phyloP scores from a whole-genome alignment of 2,329 filamentous ascomycete genomes.

The Cladosporium velox region DNA sequence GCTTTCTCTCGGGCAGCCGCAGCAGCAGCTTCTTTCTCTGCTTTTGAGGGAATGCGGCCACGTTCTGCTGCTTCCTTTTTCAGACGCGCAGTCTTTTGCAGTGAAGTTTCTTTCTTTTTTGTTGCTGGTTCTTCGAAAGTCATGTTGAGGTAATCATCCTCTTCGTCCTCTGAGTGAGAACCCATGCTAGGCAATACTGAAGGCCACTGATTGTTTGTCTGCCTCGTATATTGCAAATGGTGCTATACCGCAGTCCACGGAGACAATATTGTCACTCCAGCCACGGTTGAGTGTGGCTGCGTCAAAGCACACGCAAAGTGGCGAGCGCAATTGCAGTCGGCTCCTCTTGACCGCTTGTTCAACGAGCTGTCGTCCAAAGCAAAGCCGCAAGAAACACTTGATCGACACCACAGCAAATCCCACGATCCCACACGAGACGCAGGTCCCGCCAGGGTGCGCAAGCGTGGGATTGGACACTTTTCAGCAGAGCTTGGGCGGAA shows the following conservation, averaged over 20 bases:
- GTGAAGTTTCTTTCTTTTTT: slow-evolving; percentile 60
- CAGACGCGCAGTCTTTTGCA: slow-evolving; percentile 59
- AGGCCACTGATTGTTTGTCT: not conserved
- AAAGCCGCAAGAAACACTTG: not conserved
- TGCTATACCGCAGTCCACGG: not conserved
- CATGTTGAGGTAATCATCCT: slow-evolving; percentile 99
- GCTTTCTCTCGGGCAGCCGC: slow-evolving; percentile 72
- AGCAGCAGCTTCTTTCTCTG: slow-evolving; percentile 75
- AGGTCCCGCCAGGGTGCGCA: not conserved
- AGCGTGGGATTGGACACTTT: not conserved
- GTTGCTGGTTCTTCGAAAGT: slow-evolving; percentile 68
- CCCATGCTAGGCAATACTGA: not conserved
- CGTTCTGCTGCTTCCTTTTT: slow-evolving; percentile 63
- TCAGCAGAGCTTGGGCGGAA: not conserved
- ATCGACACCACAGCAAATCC: not conserved
- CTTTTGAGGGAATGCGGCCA: slow-evolving; percentile 71
- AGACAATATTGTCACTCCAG: not conserved
- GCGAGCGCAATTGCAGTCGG: not conserved
- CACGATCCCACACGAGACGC: not conserved
- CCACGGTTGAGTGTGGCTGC: not conserved
- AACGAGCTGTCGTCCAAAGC: not conserved
- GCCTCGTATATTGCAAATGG: not conserved
- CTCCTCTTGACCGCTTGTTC: not conserved
- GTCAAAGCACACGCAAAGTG: not conserved
- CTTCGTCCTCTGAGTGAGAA: slow-evolving; percentile 57